Conservation (phyloP, 1,139 yeast species). For the Oligophagozyma castellii region DNA sequence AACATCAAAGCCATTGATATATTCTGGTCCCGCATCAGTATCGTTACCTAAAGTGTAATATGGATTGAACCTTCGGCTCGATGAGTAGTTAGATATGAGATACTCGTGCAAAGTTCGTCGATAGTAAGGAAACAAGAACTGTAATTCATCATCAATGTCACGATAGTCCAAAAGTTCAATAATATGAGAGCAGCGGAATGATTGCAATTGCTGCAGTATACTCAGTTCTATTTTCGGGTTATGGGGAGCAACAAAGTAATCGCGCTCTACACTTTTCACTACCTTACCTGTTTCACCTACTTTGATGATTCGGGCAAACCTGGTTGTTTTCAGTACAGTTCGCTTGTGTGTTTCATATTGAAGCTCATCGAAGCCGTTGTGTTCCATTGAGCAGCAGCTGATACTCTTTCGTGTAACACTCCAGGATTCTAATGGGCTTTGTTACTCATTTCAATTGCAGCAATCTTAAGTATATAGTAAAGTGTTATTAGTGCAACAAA, state of each 20-base stretch:
- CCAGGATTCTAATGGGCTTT: no score
- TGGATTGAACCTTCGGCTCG: conserved; percentile 22
- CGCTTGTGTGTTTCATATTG: neutral
- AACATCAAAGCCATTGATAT: conserved; percentile 11
- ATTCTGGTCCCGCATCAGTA: neutral
- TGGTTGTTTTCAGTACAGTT: conserved; percentile 12
- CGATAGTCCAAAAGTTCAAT: conserved; percentile 11
- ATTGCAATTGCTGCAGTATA: conserved; percentile 10
- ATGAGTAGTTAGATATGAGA: conserved; percentile 11
- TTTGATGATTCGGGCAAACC: conserved; percentile 14
- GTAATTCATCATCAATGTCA: conserved; percentile 8
- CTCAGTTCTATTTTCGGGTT: conserved; percentile 16
- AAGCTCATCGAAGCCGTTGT: neutral
- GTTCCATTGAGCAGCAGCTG: no score
- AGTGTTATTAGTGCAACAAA: no score
- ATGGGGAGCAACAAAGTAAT: conserved; percentile 20
- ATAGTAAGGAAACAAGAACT: conserved; percentile 12
- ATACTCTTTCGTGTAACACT: neutral
- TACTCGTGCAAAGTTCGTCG: conserved; percentile 12
- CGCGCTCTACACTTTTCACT: conserved; percentile 12
- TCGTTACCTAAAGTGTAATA: conserved; percentile 10
- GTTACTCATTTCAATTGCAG: no score
- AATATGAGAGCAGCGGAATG: conserved; percentile 4
- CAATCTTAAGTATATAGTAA: no score
- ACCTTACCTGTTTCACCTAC: conserved; percentile 7